Percentiles rank a stretch among this genome's conserved stretches.
Conservation (phyloP, 2,329 filamentous ascomycete species). For the Alternaria sp. region DNA sequence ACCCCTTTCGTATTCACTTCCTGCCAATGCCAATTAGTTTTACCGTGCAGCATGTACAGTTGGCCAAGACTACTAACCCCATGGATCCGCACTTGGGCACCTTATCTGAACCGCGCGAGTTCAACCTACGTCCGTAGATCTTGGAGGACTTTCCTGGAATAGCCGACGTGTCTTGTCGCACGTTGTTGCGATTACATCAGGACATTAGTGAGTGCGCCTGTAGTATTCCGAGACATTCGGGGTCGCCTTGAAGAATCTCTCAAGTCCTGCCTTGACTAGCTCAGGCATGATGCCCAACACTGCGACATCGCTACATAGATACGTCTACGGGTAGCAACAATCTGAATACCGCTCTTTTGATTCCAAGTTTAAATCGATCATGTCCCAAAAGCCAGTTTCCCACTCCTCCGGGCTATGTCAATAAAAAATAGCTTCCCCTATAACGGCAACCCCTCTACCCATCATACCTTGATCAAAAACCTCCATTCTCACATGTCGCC, state of each 20-base stretch:
- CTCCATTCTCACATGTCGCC: slow-evolving; percentile 2
- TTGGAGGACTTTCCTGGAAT: neutral
- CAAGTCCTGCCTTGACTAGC: neutral
- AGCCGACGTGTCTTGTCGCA: too few relatives aligned
- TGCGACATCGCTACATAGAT: neutral
- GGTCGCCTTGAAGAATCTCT: neutral
- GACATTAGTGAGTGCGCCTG: neutral
- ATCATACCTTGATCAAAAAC: slow-evolving; percentile 14
- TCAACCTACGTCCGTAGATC: too few relatives aligned
- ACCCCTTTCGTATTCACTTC: neutral
- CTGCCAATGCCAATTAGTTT: too few relatives aligned
- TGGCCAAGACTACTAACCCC: too few relatives aligned
- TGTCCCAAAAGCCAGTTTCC: neutral
- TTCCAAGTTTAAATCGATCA: neutral
- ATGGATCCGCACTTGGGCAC: too few relatives aligned
- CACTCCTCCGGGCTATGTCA: too few relatives aligned
- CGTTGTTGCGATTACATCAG: too few relatives aligned
- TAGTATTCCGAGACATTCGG: neutral
- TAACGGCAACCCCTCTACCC: slow-evolving; percentile 6
- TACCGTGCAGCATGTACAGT: too few relatives aligned
- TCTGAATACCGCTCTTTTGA: neutral
- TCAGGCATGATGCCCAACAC: neutral
- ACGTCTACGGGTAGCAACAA: neutral
- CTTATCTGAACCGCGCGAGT: too few relatives aligned
- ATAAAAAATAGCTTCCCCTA: neutral